A percentile compares a stretch with the other conserved stretches of the same genome.
Conservation (phyloP, 2,329 filamentous ascomycete species). For the Stachybotrys echinatus region DNA sequence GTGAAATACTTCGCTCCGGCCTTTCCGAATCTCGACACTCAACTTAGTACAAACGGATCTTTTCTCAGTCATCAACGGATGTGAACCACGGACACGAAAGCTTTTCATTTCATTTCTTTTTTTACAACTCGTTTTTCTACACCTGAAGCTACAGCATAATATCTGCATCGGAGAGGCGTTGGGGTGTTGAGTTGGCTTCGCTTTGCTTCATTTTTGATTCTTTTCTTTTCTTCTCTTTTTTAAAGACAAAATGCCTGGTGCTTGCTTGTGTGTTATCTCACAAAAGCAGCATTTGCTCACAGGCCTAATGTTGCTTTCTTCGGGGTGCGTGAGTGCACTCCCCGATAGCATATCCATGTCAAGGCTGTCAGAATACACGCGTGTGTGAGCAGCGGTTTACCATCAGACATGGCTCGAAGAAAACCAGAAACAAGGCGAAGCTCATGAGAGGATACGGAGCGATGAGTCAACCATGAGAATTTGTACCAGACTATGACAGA, state of each 20-base stretch:
- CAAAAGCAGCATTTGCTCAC: neutral
- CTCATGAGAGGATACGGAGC: no score
- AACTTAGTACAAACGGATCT: no score
- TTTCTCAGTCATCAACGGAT: no score
- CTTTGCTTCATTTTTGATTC: slow-evolving; percentile 14
- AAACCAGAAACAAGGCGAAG: no score
- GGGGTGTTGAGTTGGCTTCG: slow-evolving; percentile 18
- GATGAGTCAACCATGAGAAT: neutral
- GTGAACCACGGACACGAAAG: no score
- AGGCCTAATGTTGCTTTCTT: neutral
- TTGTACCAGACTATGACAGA: neutral
- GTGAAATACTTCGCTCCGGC: no score
- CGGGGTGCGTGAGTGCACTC: neutral
- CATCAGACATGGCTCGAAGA: no score
- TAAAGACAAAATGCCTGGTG: neutral
- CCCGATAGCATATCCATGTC: neutral
- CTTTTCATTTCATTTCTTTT: no score
- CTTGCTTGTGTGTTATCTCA: neutral
- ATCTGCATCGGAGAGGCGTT: slow-evolving; percentile 27
- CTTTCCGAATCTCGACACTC: no score
- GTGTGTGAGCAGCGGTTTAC: neutral
- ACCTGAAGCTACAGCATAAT: slow-evolving; percentile 12
- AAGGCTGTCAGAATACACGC: neutral
- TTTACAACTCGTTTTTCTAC: neutral
- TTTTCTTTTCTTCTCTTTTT: neutral